Conservation (phyloP, 257 asterid species). For the Echium plantagineum region DNA sequence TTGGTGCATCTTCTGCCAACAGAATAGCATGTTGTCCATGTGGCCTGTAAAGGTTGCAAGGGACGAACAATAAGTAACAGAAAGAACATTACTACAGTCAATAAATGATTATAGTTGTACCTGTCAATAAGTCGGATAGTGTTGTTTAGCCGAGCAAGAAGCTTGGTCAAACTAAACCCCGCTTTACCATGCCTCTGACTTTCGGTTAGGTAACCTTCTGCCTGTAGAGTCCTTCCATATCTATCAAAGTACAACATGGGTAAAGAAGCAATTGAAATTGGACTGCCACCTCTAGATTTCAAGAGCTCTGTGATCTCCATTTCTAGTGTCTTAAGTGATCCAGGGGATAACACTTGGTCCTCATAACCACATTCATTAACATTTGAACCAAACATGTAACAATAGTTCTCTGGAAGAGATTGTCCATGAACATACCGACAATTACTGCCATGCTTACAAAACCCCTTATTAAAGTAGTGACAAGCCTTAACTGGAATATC, state of each 20-base stretch:
- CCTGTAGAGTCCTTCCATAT: conserved; percentile 60
- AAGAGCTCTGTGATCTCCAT: conserved; percentile 57
- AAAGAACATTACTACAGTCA: background rate
- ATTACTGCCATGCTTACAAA: conserved; percentile 72
- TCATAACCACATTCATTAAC: conserved; percentile 31
- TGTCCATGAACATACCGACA: conserved; percentile 69
- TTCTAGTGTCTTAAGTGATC: conserved; percentile 58
- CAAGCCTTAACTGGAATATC: conserved; percentile 53
- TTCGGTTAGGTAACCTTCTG: conserved; percentile 83
- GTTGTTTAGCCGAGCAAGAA: conserved; percentile 61
- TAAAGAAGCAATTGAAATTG: conserved; percentile 75
- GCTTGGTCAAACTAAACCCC: conserved; percentile 77
- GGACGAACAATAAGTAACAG: background rate
- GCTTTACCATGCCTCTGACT: conserved; percentile 87
- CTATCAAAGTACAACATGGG: conserved; percentile 68
- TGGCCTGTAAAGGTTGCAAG: conserved; percentile 37
- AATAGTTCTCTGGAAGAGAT: conserved; percentile 26
- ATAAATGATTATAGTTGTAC: conserved; percentile 13
- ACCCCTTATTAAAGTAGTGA: conserved; percentile 68
- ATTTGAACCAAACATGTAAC: conserved; percentile 26
- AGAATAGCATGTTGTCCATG: conserved; percentile 83
- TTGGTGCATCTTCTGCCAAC: conserved; percentile 60
- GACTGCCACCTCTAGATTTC: conserved; percentile 52
- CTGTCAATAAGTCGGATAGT: conserved; percentile 67
- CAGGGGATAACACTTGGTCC: conserved; percentile 41